Base-by-base conservation (phyloP, 1,284 basidiomycete species). In the Ganoderma leucocontextum region DNA sequence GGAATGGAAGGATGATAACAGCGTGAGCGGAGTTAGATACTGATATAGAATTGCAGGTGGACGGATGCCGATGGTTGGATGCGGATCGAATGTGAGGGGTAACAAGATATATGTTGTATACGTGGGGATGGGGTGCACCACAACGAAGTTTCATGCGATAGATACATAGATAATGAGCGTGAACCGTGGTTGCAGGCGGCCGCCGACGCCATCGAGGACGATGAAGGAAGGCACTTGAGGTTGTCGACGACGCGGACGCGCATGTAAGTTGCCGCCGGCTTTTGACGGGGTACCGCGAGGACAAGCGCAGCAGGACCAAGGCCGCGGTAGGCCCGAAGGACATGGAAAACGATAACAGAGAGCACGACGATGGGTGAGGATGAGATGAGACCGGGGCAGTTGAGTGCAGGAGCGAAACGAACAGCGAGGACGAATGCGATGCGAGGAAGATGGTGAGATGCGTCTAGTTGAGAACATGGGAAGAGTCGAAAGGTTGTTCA, bases 11-110 rank as follows among this genome's bases (percentile, higher is more conserved):
- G 62, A 33, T 60, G 70, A 52, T 52, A 25, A 63, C 60, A 70
- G 62, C 71, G 67, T 70, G 64, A 65, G 69, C 59, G 67, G 60
- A n/a, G 69, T 70, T 72, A 72, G 71, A 72, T 72, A 72, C 62
- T 63, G 69, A 70, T 72, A 71, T 66, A 70, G 68, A 70, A 62
- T 59, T 72, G 68, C 65, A 42, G 49, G 64, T 38, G 52, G 65
- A 69, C 41, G 65, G 59, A 68, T 65, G 70, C 60, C 63, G 65
- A 64, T 36, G 63, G 66, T 39, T 58, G 60, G 44, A 70, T 70
- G 68, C 59, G 36, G 62, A 42, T 39, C 44, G n/a, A 41, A n/a
- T 29, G 63, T 72, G 68, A 62, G 44, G 60, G 36, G 63, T 59
- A 41, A 60, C 60, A 53, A 60, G 22, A 41, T 29, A 55, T 25